Evolutionary conservation across 2,329 filamentous ascomycete species (phyloP).

Genomic region (Alternaria novae-zelandiae): DNA sequence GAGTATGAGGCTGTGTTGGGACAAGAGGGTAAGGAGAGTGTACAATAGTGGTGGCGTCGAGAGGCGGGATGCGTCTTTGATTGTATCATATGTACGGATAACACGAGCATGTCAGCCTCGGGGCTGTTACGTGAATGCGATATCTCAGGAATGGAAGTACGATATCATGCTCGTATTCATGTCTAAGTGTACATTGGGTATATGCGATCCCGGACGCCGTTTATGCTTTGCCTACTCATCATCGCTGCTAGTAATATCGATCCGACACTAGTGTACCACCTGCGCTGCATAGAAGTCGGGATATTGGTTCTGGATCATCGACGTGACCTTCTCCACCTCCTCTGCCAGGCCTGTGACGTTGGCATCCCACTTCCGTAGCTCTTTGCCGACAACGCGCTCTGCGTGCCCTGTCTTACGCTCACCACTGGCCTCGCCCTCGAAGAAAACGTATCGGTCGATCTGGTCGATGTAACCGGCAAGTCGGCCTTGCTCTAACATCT

Average conservation of each 20-base stretch:
- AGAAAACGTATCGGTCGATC: constrained; percentile 86
- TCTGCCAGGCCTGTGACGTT: constrained; percentile 87
- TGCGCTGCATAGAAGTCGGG: constrained; percentile 62
- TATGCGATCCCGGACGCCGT: constrained; percentile 4
- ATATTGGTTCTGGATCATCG: constrained; percentile 79
- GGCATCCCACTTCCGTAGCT: constrained; percentile 85
- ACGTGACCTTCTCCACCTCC: constrained; percentile 86
- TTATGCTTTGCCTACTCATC: constrained; percentile 1
- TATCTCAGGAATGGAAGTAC: not conserved
- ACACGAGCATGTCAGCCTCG: not conserved
- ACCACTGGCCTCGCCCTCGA: constrained; percentile 77
- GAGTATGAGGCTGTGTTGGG: constrained; percentile 55
- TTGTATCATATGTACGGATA: constrained; percentile 28
- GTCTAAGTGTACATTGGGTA: constrained; percentile 10
- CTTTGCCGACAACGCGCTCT: constrained; percentile 65
- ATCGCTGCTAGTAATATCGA: not conserved
- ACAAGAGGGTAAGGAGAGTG: constrained; percentile 2
- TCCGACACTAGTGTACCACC: constrained; percentile 39
- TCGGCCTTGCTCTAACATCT: constrained; percentile 95
- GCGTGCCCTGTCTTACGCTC: constrained; percentile 71
- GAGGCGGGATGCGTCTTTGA: not conserved
- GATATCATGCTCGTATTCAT: not conserved
- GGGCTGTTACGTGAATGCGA: not conserved
- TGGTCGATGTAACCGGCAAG: constrained; percentile 91
- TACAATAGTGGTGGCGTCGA: constrained; percentile 6